phyloP scores from a whole-genome alignment of 148 eudicot genomes.

The Heliosperma pusillum region DNA sequence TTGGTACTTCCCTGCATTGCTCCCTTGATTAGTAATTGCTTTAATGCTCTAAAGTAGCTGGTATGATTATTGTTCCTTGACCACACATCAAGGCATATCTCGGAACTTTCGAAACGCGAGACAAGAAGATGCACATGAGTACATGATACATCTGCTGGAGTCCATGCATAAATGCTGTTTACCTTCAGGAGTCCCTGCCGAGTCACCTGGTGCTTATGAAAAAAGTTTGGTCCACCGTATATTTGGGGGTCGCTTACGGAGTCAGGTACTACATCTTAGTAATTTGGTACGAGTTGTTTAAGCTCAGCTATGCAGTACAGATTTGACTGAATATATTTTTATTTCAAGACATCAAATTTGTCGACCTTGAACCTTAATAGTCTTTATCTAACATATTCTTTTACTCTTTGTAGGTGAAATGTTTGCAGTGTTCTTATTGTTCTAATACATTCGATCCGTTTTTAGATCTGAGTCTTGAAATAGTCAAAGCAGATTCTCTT shows the following conservation, averaged over 20 bases:
- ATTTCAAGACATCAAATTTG: background rate
- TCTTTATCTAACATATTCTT: background rate
- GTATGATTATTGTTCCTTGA: conserved; percentile 43
- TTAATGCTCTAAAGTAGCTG: background rate
- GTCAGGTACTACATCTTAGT: conserved; percentile 49
- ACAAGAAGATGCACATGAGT: conserved; percentile 98
- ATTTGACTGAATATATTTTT: background rate
- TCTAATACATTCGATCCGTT: conserved; percentile 89
- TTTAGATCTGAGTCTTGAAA: conserved; percentile 91
- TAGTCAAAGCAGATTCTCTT: conserved; percentile 68
- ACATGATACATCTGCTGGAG: conserved; percentile 90
- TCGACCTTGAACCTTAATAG: background rate
- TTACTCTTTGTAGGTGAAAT: conserved; percentile 65
- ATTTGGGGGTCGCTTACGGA: conserved; percentile 87
- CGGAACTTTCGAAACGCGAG: conserved; percentile 74
- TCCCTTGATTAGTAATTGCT: background rate
- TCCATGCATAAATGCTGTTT: conserved; percentile 95
- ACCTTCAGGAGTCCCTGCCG: conserved; percentile 81
- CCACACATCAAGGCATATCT: conserved; percentile 63
- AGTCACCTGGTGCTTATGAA: conserved; percentile 89
- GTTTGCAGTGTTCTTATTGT: conserved; percentile 76
- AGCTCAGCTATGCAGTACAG: background rate
- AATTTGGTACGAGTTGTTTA: background rate
- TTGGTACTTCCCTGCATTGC: background rate
- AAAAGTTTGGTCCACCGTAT: conserved; percentile 90